Evolutionary conservation across 2,329 filamentous ascomycete genomes (phyloP), one percentile per base, ranked within the genome.

Genomic region (Pseudophaeomoniella oleicola): DNA sequence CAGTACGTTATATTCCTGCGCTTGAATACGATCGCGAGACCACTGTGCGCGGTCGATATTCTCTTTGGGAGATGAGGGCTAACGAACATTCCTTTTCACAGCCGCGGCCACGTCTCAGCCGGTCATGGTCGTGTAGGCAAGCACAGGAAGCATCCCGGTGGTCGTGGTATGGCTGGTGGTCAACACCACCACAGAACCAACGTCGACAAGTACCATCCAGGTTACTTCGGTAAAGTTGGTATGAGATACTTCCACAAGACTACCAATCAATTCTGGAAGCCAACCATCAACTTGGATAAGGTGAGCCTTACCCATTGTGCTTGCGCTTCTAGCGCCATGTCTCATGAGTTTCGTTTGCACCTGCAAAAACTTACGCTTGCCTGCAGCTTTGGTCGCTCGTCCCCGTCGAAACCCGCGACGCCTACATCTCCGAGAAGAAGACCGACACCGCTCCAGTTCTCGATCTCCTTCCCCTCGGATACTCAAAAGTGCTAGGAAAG

Each of bases 401-500:
- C 60, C 90, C 92, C 59, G 66, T 69, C 51, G 90, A 98, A 71
- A 78, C 84, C 64, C 88, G 92, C 58, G 86, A 94, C 35, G 78
- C 85, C 66, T 96, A 96, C 76, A 64, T 94, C 57, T 66, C 67
- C 50, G 64, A 67, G 57, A 77, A 81, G 64, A 84, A 85, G 69
- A 78, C 77, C 63, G 85, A 94, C 66, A 93, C 83, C 63, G 86
- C 88, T 47, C 90, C 90, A 61, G 90, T 98, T 60, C 79, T 98
- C 72, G 88, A 98, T 72, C 84, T 98, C 64, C 81, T 96, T 48
- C 75, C 86, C 55, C 81, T 94, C 66, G 90, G 92, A 55, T 98
- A 96, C 79, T 83, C 86, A 61, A 98, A 98, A 75, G 78, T 98
- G 52, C 82, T 98, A 62, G 92, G 90, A 64, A 98, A 98, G 79